A percentile compares a stretch with the other conserved stretches of the same genome.
Evolutionary conservation across 1,284 basidiomycete genomes (phyloP).

Genomic region (Pyrrhoderma noxium): DNA sequence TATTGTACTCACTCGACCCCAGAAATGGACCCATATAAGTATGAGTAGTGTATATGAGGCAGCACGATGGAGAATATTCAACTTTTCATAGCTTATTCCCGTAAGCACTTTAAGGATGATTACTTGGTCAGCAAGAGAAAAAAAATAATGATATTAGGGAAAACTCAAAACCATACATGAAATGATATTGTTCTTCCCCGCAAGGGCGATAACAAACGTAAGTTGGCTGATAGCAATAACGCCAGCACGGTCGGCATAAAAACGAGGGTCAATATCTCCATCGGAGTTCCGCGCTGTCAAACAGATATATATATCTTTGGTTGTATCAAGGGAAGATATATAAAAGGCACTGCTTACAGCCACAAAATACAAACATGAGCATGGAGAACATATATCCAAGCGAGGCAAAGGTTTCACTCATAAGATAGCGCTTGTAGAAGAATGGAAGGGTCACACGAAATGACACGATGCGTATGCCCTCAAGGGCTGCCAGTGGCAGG

Average conservation of each 20-base stretch:
- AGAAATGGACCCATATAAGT: constrained; percentile 30
- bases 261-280: neutral
- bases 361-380: constrained; percentile 6
- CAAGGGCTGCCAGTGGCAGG: constrained; percentile 5
- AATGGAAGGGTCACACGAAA: constrained; percentile 7
- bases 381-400: constrained; percentile 4
- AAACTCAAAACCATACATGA: constrained; percentile 28
- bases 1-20: constrained; percentile 22
- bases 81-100: constrained; percentile 39
- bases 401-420: constrained; percentile 4
- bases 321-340: neutral
- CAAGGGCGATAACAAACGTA: constrained; percentile 38
- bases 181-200: constrained; percentile 41
- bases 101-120: constrained; percentile 29
- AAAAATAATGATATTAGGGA: too few species aligned
- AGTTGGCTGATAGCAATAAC: constrained; percentile 36
- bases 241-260: constrained; percentile 29
- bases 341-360: constrained; percentile 3
- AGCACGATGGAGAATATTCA: constrained; percentile 33
- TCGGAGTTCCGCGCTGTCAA: neutral
- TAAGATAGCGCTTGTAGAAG: neutral
- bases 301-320: too few species aligned
- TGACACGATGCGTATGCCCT: constrained; percentile 1
- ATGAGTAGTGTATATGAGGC: constrained; percentile 29
- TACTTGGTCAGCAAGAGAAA: too few species aligned